phyloP scores from a whole-genome alignment of 164 flowering plant genomes.

The Umbilicus rupestris region DNA sequence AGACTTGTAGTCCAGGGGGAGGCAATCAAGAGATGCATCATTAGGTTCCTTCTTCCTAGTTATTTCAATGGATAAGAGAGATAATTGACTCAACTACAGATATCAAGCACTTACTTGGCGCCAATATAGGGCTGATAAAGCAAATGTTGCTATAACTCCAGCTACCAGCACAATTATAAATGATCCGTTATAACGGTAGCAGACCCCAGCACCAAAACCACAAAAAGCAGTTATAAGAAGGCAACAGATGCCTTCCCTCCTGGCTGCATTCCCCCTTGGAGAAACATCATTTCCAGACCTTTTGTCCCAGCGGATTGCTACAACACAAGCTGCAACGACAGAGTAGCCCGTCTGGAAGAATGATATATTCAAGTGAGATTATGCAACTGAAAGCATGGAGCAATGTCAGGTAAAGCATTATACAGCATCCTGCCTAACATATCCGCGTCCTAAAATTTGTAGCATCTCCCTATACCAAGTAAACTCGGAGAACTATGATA shows the following conservation, averaged over 20 bases:
- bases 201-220: conserved; percentile 70
- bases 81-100: neutral
- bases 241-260: conserved; percentile 74
- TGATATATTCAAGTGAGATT: conserved; percentile 9
- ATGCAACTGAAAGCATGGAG: neutral
- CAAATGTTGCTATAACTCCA: conserved; percentile 37
- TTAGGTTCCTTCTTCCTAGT: too few species aligned
- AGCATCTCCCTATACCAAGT: neutral
- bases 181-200: conserved; percentile 52
- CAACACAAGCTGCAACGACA: conserved; percentile 83
- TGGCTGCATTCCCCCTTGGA: conserved; percentile 31
- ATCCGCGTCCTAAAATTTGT: too few species aligned
- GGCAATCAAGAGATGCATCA: too few species aligned
- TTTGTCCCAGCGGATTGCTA: conserved; percentile 71
- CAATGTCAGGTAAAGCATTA: neutral
- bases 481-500: neutral
- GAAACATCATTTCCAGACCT: conserved; percentile 30
- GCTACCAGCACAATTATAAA: conserved; percentile 32
- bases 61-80: neutral
- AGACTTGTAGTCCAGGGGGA: too few species aligned
- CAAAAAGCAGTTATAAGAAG: conserved; percentile 47
- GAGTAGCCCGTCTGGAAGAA: conserved; percentile 83
- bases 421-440: neutral
- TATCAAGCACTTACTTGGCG: conserved; percentile 62
- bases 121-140: conserved; percentile 37